These are phyloP conservation scores for Xylaria curta DNA, from an alignment of 495 filamentous ascomycete species.

Conservation along the genomic window DNA sequence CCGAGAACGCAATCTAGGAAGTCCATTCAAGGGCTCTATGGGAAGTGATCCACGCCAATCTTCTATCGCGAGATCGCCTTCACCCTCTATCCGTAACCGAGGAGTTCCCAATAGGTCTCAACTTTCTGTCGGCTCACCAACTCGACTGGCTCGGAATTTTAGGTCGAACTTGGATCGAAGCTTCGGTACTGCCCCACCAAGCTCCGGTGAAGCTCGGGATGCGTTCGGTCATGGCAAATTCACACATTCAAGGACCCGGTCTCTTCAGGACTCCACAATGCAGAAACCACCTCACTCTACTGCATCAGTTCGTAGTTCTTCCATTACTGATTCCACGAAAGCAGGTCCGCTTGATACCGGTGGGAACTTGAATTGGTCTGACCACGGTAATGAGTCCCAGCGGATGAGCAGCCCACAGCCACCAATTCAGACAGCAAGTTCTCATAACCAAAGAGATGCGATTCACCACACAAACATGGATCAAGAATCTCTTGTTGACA, in stretches of 20 bases:
- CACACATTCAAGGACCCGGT: constrained; percentile 31
- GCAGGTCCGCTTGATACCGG: constrained; percentile 29
- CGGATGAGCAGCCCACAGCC: constrained; percentile 17
- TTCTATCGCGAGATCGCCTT: constrained; percentile 29
- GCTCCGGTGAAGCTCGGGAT: constrained; percentile 36
- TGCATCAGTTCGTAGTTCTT: constrained; percentile 2
- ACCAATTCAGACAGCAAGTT: constrained; percentile 22
- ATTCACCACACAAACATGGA: constrained; percentile 18
- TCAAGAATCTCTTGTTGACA: not conserved
- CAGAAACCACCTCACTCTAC: constrained; percentile 9
- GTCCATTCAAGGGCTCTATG: constrained; percentile 57
- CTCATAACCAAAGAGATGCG: constrained; percentile 14
- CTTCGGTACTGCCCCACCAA: not conserved
- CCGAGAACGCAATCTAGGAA: constrained; percentile 53
- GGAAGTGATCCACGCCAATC: constrained; percentile 34
- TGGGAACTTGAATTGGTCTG: constrained; percentile 42
- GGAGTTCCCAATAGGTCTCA: constrained; percentile 21
- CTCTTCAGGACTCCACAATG: not conserved
- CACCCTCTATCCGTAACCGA: constrained; percentile 29
- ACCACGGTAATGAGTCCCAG: constrained; percentile 27
- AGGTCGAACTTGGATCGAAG: constrained; percentile 24
- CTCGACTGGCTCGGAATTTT: constrained; percentile 23
- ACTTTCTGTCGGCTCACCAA: constrained; percentile 22
- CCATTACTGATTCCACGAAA: constrained; percentile 35
- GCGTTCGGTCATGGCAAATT: constrained; percentile 42